Base-by-base conservation (phyloP, 2,329 filamentous ascomycete species). In the Albophoma yamanashiensis region DNA sequence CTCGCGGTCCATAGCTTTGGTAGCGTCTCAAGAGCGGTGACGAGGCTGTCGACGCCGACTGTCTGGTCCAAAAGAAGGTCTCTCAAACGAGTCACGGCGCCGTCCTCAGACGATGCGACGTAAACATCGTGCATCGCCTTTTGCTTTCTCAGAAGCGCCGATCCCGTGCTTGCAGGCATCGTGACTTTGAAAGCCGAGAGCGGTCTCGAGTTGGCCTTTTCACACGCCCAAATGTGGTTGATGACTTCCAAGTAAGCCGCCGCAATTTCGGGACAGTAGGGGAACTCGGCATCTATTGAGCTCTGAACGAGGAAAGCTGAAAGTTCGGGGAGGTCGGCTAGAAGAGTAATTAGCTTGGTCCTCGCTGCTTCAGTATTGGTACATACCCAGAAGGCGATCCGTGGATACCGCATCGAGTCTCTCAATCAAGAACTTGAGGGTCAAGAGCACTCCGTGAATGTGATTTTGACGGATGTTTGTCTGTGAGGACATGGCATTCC, bases 361-460 rank as follows among this genome's bases (percentile, higher is more conserved):
- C 2, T 7, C 12, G 20, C 15, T 4, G 20, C 20, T 8, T 34
- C 5, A 7, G 11, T 14, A 12, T 20, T 12, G 8, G 53, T 34
- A 67, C 77, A 71, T 73, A 81, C 79, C 73, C 31, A 70, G 69
- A 8, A 79, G 68, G 25, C 73, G 70, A 31, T 77, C 75, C 0
- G 71, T 70, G 63, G 78, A 74, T 12, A 83, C 75, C 55, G 81
- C 77, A 4, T 70, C 63, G 17, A 83, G 75, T 42, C 82, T 78
- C 62, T 85, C 82, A 38, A 87, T 67, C 2, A 86, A 72, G 63
- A 82, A 84, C 59, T 81, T 83, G 11, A 83, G 69, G 0, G 82
- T 78, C 57, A 88, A 66, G 1, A 88, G 74, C 3, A 78, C 73
- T 1, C 86, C 86, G 63, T 89, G 86, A 0, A 84, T 68, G 38